Evolutionary conservation across 2,329 filamentous ascomycete species (phyloP).

Genomic region (Bipolaris oryzae): DNA sequence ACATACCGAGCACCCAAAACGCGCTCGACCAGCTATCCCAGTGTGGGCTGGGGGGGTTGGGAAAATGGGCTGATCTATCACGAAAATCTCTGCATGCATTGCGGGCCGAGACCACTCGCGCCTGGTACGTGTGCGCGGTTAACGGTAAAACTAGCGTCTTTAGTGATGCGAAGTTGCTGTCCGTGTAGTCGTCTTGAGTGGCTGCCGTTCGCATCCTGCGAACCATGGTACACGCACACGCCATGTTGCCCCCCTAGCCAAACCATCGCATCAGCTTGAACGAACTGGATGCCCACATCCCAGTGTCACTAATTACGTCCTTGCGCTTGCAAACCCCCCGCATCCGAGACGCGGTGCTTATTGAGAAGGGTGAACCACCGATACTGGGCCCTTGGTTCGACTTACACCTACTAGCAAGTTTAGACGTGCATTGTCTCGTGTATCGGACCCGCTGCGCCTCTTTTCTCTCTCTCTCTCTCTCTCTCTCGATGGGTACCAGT

Average conservation of each 20-base stretch:
- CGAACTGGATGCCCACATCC: slow-evolving; percentile 3
- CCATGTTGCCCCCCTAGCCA: slow-evolving; percentile 6
- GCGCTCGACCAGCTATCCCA: slow-evolving; percentile 23
- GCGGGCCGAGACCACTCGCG: slow-evolving; percentile 28
- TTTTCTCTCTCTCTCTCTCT: too few species aligned
- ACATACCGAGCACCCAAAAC: slow-evolving; percentile 19
- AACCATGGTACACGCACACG: slow-evolving; percentile 14
- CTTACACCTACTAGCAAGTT: slow-evolving; percentile 2
- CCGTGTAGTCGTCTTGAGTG: slow-evolving; percentile 9
- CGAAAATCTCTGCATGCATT: slow-evolving; percentile 33
- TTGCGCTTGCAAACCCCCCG: slow-evolving; percentile 8
- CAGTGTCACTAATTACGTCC: slow-evolving; percentile 6
- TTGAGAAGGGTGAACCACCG: slow-evolving; percentile 8
- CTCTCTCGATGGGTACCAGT: background rate
- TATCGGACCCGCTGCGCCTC: slow-evolving; percentile 1
- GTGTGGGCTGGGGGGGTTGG: slow-evolving; percentile 19
- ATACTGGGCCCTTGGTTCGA: background rate
- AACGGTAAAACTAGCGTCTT: slow-evolving; percentile 8
- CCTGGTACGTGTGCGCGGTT: slow-evolving; percentile 13
- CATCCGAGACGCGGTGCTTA: slow-evolving; percentile 7
- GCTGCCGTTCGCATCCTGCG: slow-evolving; percentile 16
- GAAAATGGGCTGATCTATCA: slow-evolving; percentile 21
- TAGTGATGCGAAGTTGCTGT: slow-evolving; percentile 4
- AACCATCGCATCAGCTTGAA: slow-evolving; percentile 1
- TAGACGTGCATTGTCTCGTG: background rate